phyloP scores from a whole-genome alignment of 176 grass and related monocot genomes.

The Cenchrus americanus region DNA sequence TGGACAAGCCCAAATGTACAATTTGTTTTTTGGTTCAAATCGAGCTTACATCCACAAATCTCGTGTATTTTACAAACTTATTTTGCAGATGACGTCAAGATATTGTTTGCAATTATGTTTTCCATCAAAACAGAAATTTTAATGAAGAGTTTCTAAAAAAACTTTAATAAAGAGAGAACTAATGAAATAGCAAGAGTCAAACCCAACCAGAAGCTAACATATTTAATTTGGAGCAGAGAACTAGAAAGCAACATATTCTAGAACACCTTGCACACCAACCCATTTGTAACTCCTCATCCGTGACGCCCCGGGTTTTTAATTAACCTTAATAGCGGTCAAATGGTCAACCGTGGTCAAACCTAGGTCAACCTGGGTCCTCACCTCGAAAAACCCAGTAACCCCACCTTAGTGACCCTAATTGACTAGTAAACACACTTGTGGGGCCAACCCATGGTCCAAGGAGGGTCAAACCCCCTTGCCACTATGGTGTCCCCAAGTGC shows the following conservation, averaged over 20 bases:
- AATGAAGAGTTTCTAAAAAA: neutral
- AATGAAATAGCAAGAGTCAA: neutral
- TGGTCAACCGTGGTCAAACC: no score
- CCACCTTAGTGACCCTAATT: no score
- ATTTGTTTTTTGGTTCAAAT: no score
- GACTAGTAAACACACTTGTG: no score
- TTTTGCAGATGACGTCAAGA: neutral
- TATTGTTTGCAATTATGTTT: neutral
- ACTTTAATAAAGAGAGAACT: neutral
- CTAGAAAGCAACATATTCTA: constrained; percentile 39
- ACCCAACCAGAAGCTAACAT: neutral
- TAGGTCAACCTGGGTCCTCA: no score
- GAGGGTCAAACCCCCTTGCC: no score
- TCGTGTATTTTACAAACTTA: neutral
- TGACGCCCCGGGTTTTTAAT: no score
- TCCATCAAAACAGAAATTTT: neutral
- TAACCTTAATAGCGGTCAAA: no score
- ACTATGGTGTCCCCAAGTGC: no score
- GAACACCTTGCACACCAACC: neutral
- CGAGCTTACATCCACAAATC: neutral
- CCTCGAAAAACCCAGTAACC: no score
- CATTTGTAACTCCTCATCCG: no score
- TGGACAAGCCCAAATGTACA: neutral
- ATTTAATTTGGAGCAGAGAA: neutral
- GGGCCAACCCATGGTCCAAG: no score